phyloP scores from a whole-genome alignment of 352 stramenopile species.

The Pythium rhizo-oryzae region DNA sequence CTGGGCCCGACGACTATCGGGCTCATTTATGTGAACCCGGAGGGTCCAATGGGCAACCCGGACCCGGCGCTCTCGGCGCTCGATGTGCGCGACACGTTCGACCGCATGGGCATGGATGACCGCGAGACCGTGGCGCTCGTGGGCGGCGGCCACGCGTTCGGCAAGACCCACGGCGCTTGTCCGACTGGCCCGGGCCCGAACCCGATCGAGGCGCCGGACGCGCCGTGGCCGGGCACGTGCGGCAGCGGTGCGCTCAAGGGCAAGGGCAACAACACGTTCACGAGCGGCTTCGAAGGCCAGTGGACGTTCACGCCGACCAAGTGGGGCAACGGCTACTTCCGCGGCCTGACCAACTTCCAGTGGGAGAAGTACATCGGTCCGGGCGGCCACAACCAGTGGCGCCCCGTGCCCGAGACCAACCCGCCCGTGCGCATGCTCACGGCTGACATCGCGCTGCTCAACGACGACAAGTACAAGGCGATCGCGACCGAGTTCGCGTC shows the following conservation, averaged over 20 bases:
- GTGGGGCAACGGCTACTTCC: constrained; percentile 96
- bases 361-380: constrained; percentile 85
- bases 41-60: no score
- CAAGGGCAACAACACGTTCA: constrained; percentile 69
- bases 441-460: constrained; percentile 74
- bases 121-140: constrained; percentile 94
- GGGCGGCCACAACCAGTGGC: constrained; percentile 74
- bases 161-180: constrained; percentile 89
- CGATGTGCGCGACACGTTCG: constrained; percentile 92
- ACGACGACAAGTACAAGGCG: constrained; percentile 69
- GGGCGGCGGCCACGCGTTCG: constrained; percentile 76
- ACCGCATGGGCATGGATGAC: constrained; percentile 93
- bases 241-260: no score
- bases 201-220: constrained; percentile 52
- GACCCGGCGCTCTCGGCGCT: constrained; percentile 35
- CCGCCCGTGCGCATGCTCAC: constrained; percentile 86
- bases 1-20: constrained; percentile 59
- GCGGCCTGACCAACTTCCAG: constrained; percentile 70
- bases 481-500: constrained; percentile 70
- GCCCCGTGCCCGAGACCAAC: constrained; percentile 49
- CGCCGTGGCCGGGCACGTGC: constrained; percentile 58
- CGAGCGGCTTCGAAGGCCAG: constrained; percentile 82
- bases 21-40: no score
- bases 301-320: constrained; percentile 89
- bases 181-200: constrained; percentile 33